Evolutionary conservation across 495 filamentous ascomycete genomes (phyloP).

Genomic region (Rostrohypoxylon terebratum): DNA sequence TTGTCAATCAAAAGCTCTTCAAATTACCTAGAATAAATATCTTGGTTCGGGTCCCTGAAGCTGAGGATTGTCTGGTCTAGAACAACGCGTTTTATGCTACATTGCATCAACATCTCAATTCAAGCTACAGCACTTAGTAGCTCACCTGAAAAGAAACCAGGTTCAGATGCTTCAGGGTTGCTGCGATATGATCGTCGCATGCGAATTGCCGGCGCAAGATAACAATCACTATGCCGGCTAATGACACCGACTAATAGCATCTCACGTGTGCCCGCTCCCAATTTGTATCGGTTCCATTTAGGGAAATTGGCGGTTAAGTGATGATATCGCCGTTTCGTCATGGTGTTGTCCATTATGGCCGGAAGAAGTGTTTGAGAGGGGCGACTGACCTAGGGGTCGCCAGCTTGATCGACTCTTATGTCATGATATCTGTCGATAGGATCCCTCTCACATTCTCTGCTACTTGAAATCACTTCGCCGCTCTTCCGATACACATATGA

Average conservation of each 20-base stretch:
- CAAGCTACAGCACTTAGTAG: background rate
- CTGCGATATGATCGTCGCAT: constrained; percentile 20
- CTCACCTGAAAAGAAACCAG: background rate
- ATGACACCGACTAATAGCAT: constrained; percentile 44
- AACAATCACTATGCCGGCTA: constrained; percentile 43
- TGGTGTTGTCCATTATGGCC: constrained; percentile 28
- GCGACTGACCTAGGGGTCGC: constrained; percentile 3
- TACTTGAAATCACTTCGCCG: background rate
- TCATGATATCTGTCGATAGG: background rate
- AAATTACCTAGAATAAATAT: constrained; percentile 2
- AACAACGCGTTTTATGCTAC: background rate
- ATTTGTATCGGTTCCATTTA: constrained; percentile 29
- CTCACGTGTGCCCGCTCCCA: constrained; percentile 24
- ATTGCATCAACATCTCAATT: background rate
- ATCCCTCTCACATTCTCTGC: constrained; percentile 5
- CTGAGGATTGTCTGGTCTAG: background rate
- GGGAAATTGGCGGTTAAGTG: constrained; percentile 35
- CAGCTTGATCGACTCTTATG: constrained; percentile 17
- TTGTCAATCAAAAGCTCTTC: background rate
- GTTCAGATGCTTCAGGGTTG: constrained; percentile 2
- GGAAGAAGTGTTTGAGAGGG: constrained; percentile 31
- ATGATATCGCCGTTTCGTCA: constrained; percentile 27
- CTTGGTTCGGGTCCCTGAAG: background rate
- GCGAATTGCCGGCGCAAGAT: constrained; percentile 40
- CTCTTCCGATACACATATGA: background rate